Evolutionary conservation across 192 early-diverging fungal species (phyloP), one percentile per base, ranked within the genome.

Genomic region (Diversispora epigaea): DNA sequence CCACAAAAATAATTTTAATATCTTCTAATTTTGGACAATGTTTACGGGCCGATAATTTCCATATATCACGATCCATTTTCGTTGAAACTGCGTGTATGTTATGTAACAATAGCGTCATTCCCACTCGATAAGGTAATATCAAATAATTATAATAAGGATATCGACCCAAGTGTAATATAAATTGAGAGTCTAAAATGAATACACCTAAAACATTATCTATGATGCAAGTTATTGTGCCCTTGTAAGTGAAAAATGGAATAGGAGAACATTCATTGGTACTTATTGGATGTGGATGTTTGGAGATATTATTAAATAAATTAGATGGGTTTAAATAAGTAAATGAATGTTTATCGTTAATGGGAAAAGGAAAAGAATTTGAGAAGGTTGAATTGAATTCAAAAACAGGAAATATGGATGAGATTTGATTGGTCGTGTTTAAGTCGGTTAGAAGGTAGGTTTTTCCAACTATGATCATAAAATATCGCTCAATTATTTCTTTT

Each of bases 181-280:
- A 41, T 63, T 40, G 15, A 6, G 61, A 63, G 40, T 63, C 61
- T 43, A 63, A 63, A 15, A 63, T 39, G 6, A 63, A 63, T 17
- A 63, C 25, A 0, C 61, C 39, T 32, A 56, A 78, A 21, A 32
- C 73, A 69, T 78, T 60, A 65, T 79, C 72, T 52, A 66, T 66
- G 21, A 66, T 52, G 68, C 19, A 67, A 58, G 14, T 50, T 60
- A 10, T 60, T 32, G 57, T 19, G n/a, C 19, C 14, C n/a, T 50
- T 50, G 49, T 12, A 50, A 8, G 49, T 50, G 49, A 32, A 32
- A 32, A 32, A 32, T 32, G 25, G 25, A 32, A 32, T 32, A 32
- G 25, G 25, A 32, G 25, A 32, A 32, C 25, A 32, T 32, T 32
- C 25, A 1, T 1, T 32, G 25, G 2, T 32, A 32, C 2, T 32